Percentiles rank a stretch among this genome's conserved stretches.
These are phyloP conservation scores for Penicillium coprophilum DNA, from an alignment of 495 filamentous ascomycete species.

Conservation along the genomic window DNA sequence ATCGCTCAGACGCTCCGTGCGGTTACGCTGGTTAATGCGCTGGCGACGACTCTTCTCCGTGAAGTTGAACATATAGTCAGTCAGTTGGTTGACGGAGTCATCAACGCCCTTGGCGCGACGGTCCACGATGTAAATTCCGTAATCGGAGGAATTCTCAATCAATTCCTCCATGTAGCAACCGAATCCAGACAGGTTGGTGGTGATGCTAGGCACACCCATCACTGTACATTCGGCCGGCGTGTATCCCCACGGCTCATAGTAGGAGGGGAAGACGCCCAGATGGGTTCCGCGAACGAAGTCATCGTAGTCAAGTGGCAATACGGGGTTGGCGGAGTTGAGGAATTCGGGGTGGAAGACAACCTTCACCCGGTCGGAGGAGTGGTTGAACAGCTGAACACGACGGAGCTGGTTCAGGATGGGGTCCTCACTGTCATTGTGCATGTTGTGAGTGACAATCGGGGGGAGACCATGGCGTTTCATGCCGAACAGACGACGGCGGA, in stretches of 20 bases:
- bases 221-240: constrained; percentile 98
- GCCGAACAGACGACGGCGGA: constrained; percentile 87
- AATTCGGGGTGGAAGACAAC: constrained; percentile 98
- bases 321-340: constrained; percentile 90
- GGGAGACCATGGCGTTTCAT: constrained; percentile 91
- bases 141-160: constrained; percentile 96
- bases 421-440: constrained; percentile 90
- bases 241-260: constrained; percentile 99
- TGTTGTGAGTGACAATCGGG: constrained; percentile 99
- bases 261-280: constrained; percentile 91
- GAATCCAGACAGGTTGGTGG: constrained; percentile 95
- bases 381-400: constrained; percentile 94
- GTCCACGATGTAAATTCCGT: constrained; percentile 98
- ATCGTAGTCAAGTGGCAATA: constrained; percentile 94
- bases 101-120: constrained; percentile 94
- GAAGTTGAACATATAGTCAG: constrained; percentile 93
- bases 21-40: constrained; percentile 96
- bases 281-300: constrained; percentile 98
- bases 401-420: constrained; percentile 96
- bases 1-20: constrained; percentile 94
- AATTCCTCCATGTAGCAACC: constrained; percentile 99
- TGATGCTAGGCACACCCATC: constrained; percentile 98
- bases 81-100: constrained; percentile 93
- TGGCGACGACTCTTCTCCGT: constrained; percentile 90
- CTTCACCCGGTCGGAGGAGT: constrained; percentile 92